Evolutionary conservation across 768 basidiomycete species (phyloP).

Genomic region (Termitomyces eurrhizus): DNA sequence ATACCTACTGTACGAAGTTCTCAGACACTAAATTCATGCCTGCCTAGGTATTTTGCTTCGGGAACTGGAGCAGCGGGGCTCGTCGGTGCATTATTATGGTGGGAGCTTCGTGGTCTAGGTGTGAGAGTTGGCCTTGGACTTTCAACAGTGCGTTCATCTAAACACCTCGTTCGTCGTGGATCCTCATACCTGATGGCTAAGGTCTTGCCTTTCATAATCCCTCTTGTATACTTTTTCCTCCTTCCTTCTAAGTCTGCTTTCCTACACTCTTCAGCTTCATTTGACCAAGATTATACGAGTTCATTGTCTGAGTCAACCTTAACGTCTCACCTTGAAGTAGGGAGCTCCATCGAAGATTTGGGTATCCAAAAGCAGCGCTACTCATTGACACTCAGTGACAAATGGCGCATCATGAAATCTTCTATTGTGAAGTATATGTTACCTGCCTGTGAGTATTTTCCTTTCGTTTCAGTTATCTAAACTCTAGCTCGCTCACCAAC

Average conservation of each 20-base stretch:
- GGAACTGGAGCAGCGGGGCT: conserved; percentile 95
- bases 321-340: conserved; percentile 29
- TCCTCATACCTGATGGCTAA: conserved; percentile 23
- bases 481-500: neutral
- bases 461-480: neutral
- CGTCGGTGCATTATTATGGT: conserved; percentile 91
- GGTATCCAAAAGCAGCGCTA: conserved; percentile 37
- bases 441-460: conserved; percentile 67
- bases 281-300: conserved; percentile 35
- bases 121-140: conserved; percentile 80
- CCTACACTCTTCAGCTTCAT: conserved; percentile 30
- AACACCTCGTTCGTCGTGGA: neutral
- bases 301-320: conserved; percentile 24
- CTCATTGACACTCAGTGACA: conserved; percentile 64
- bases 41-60: conserved; percentile 77
- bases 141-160: conserved; percentile 55
- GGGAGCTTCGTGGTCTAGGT: conserved; percentile 85
- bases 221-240: conserved; percentile 70
- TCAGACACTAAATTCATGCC: neutral
- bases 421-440: conserved; percentile 83
- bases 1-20: no score
- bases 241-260: conserved; percentile 63
- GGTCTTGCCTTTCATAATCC: conserved; percentile 81
- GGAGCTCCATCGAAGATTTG: conserved; percentile 39
- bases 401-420: conserved; percentile 77